Evolutionary conservation across 257 asterid genomes (phyloP).

Genomic region (Ocimum tenuiflorum): DNA sequence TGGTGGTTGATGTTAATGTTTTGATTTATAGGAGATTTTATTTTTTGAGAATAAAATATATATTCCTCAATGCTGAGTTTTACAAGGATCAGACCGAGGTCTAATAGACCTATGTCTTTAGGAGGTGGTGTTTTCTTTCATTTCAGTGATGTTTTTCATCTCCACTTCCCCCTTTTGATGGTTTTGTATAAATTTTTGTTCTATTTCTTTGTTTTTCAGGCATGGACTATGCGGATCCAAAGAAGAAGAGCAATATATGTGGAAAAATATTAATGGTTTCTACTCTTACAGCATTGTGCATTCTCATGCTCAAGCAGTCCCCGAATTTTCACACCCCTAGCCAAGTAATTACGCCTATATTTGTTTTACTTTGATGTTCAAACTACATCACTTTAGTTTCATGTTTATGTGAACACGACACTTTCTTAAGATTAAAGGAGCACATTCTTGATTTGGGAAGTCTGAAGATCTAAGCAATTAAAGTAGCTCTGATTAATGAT

Average conservation of each 20-base stretch:
- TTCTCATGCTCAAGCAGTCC: conserved; percentile 52
- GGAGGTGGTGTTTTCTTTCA: conserved; percentile 44
- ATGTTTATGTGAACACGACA: background rate
- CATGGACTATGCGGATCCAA: conserved; percentile 82
- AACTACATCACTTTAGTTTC: conserved; percentile 1
- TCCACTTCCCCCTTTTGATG: background rate
- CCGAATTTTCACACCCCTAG: conserved; percentile 44
- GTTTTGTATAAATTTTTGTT: conserved; percentile 8
- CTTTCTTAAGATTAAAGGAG: background rate
- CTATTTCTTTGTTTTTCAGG: conserved; percentile 35
- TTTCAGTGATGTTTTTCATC: background rate
- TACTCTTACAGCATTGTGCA: conserved; percentile 52
- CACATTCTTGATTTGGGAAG: background rate
- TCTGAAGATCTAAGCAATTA: background rate
- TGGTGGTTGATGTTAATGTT: conserved; percentile 30
- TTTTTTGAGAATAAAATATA: conserved; percentile 9
- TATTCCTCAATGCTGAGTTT: conserved; percentile 45
- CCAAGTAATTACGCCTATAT: conserved; percentile 30
- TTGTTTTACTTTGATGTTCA: background rate
- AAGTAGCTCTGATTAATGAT: background rate
- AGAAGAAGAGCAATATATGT: conserved; percentile 39
- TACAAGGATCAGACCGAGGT: conserved; percentile 52
- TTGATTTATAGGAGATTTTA: conserved; percentile 8
- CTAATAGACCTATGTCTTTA: conserved; percentile 49
- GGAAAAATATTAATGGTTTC: conserved; percentile 45